These are phyloP conservation scores for Alnus glutinosa DNA, from an alignment of 306 rosid genomes.

Conservation along the genomic window DNA sequence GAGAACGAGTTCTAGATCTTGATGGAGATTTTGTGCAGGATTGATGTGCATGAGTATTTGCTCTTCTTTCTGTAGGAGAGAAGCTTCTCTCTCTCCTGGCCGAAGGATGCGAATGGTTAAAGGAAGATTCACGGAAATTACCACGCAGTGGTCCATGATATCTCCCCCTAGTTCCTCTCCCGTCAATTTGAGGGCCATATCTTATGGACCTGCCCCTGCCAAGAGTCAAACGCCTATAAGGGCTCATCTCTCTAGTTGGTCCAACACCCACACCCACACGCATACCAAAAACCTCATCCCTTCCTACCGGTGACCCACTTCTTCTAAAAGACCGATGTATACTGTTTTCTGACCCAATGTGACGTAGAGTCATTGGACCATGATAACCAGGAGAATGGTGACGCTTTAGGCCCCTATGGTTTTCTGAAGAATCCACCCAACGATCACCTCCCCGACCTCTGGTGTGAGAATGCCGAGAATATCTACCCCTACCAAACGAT, in stretches of 20 bases:
- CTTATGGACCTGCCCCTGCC: constrained; percentile 9
- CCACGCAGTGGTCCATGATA: not conserved
- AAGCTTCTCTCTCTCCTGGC: constrained; percentile 9
- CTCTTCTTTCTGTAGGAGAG: constrained; percentile 6
- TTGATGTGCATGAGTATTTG: not conserved
- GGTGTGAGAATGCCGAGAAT: not conserved
- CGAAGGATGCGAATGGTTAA: not conserved
- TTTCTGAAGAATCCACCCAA: constrained; percentile 2
- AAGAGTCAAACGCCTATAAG: not conserved
- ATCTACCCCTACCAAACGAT: constrained; percentile 6
- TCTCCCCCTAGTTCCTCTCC: constrained; percentile 2
- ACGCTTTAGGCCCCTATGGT: not conserved
- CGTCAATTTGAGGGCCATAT: constrained; percentile 5
- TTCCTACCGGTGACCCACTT: not conserved
- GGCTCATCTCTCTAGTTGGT: constrained; percentile 1
- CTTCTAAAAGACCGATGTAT: not conserved
- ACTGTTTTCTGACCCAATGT: not conserved
- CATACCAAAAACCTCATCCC: not conserved
- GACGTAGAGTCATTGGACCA: not conserved
- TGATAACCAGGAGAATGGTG: constrained; percentile 8
- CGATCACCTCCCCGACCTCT: not conserved
- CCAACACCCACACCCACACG: not conserved
- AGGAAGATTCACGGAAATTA: constrained; percentile 2
- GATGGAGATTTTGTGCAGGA: constrained; percentile 4
- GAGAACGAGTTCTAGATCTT: constrained; percentile 9